Percentiles rank a stretch among this genome's conserved stretches.
phyloP scores from a whole-genome alignment of 179 eudicot genomes.

The Carnegiea gigantea region DNA sequence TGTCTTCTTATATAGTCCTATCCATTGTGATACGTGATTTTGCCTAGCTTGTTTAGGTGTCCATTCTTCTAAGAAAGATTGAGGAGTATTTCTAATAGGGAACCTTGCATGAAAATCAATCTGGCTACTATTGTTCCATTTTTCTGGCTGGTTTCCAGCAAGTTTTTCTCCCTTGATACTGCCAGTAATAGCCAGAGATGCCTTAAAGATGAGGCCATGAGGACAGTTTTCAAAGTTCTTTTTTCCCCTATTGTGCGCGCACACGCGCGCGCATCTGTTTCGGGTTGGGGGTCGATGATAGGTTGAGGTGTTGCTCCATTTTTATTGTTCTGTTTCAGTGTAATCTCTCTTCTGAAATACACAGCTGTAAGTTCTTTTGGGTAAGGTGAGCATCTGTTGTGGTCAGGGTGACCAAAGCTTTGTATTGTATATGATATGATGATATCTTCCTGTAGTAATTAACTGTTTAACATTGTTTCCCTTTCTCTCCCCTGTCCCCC shows the following conservation, averaged over 20 bases:
- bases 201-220: background rate
- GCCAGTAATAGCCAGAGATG: background rate
- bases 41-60: background rate
- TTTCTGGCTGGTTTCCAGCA: no score
- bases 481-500: background rate
- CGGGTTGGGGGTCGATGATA: no score
- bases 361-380: no score
- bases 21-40: background rate
- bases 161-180: no score
- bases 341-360: no score
- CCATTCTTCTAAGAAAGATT: background rate
- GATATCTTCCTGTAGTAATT: background rate
- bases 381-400: background rate
- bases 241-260: no score
- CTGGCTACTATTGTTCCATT: no score
- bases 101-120: background rate
- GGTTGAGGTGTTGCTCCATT: no score
- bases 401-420: background rate
- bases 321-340: no score
- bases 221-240: background rate
- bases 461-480: background rate
- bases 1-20: background rate
- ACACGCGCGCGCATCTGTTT: no score
- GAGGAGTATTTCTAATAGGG: background rate
- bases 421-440: background rate